Conservation (phyloP, 495 filamentous ascomycete genomes). For the Penicillium canescens region DNA sequence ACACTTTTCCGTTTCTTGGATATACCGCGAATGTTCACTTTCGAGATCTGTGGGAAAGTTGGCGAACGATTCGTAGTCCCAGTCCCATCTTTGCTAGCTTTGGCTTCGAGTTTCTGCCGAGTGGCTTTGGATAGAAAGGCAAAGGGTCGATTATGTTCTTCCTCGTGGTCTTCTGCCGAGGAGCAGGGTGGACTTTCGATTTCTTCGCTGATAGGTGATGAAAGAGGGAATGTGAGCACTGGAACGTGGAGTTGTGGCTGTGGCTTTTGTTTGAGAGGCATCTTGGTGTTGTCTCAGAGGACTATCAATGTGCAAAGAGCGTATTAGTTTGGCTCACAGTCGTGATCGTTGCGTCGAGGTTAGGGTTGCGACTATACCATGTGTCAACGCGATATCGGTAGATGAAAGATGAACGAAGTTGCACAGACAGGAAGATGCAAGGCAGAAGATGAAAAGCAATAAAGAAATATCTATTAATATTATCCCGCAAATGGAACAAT, state of each 20-base stretch:
- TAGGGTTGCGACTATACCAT: slow-evolving; percentile 15
- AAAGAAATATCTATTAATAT: slow-evolving; percentile 24
- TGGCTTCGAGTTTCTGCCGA: slow-evolving; percentile 24
- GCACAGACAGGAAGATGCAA: neutral
- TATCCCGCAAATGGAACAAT: slow-evolving; percentile 14
- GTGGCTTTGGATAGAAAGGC: slow-evolving; percentile 32
- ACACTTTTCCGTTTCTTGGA: slow-evolving; percentile 44
- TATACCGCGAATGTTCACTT: slow-evolving; percentile 21
- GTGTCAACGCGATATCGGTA: neutral
- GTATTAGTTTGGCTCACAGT: neutral
- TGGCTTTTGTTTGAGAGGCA: slow-evolving; percentile 26
- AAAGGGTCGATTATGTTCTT: slow-evolving; percentile 30
- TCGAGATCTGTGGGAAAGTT: slow-evolving; percentile 5
- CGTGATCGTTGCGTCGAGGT: neutral
- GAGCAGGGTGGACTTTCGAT: slow-evolving; percentile 39
- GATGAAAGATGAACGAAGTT: neutral
- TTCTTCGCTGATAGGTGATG: slow-evolving; percentile 48
- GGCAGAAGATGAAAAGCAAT: slow-evolving; percentile 2
- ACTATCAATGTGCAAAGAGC: neutral
- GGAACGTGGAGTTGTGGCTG: slow-evolving; percentile 34
- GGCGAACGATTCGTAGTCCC: slow-evolving; percentile 2
- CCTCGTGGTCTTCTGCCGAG: slow-evolving; percentile 33
- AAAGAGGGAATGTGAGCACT: slow-evolving; percentile 41
- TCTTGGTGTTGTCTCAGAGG: slow-evolving; percentile 10
- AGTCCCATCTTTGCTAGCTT: neutral